Conservation (phyloP, 148 eudicot species). For the Rhododendron griersonianum region DNA sequence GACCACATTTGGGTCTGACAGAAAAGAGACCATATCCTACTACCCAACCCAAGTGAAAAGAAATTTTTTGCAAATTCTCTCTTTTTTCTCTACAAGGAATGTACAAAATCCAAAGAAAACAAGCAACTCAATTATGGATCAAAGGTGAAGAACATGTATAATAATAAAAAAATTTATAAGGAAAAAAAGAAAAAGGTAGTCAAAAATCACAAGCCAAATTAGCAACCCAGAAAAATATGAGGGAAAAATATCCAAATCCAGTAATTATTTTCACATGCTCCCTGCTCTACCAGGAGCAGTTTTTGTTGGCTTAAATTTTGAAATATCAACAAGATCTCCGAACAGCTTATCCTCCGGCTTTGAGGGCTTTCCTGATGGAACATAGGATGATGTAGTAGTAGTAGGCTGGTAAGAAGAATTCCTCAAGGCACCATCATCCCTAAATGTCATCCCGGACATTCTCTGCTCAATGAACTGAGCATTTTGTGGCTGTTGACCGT, state of each 20-base stretch:
- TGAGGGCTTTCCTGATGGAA: conserved; percentile 62
- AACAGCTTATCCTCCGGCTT: conserved; percentile 88
- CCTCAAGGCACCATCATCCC: conserved; percentile 35
- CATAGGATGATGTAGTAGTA: conserved; percentile 10
- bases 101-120: conserved; percentile 20
- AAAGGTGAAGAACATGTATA: conserved; percentile 11
- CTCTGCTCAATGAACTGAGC: conserved; percentile 53
- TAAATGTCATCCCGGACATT: conserved; percentile 65
- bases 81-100: conserved; percentile 14
- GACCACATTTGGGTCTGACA: not conserved
- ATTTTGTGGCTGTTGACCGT: conserved; percentile 36
- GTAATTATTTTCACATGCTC: conserved; percentile 51
- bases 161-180: not conserved
- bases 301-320: conserved; percentile 65
- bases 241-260: conserved; percentile 7
- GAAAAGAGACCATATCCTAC: not conserved
- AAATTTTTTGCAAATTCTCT: not conserved
- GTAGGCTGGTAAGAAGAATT: conserved; percentile 34
- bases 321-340: conserved; percentile 84
- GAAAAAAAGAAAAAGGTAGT: not conserved
- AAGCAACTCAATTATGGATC: conserved; percentile 13
- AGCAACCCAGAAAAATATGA: not conserved
- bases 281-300: conserved; percentile 57
- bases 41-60: not conserved
- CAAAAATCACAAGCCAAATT: conserved; percentile 7